These are phyloP conservation scores for Globisporangium emineosum DNA, from an alignment of 352 stramenopile genomes.

Conservation along the genomic window DNA sequence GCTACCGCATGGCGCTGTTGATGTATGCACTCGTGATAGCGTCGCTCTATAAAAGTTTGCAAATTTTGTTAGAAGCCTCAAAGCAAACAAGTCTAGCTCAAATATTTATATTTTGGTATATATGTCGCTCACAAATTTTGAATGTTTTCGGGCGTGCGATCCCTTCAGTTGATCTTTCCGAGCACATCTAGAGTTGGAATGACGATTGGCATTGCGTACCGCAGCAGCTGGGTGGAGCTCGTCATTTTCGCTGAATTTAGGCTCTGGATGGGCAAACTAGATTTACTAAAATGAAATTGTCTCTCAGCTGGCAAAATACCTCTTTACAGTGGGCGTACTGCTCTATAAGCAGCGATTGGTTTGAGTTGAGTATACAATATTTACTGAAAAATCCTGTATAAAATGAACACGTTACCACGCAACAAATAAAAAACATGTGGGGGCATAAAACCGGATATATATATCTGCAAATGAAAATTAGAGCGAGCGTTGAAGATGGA, in stretches of 20 bases:
- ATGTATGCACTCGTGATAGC: conserved; percentile 14
- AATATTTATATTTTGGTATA: no score
- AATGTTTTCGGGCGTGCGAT: background rate
- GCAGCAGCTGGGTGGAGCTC: background rate
- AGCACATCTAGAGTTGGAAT: background rate
- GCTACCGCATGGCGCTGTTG: background rate
- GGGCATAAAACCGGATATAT: background rate
- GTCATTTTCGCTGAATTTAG: background rate
- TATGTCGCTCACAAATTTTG: no score
- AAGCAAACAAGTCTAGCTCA: no score
- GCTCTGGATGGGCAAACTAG: background rate
- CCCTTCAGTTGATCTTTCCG: background rate
- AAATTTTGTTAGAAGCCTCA: background rate
- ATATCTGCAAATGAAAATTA: background rate
- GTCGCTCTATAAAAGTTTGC: background rate
- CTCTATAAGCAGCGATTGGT: background rate
- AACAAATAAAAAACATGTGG: background rate
- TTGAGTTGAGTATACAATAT: no score
- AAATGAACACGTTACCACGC: background rate
- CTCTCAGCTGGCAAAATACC: background rate
- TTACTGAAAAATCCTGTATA: background rate
- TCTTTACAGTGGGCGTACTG: background rate
- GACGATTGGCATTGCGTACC: background rate
- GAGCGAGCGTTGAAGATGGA: background rate
- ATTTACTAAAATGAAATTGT: background rate